phyloP scores from a whole-genome alignment of 2,329 filamentous ascomycete genomes.

The Xylariaceae sp. region DNA sequence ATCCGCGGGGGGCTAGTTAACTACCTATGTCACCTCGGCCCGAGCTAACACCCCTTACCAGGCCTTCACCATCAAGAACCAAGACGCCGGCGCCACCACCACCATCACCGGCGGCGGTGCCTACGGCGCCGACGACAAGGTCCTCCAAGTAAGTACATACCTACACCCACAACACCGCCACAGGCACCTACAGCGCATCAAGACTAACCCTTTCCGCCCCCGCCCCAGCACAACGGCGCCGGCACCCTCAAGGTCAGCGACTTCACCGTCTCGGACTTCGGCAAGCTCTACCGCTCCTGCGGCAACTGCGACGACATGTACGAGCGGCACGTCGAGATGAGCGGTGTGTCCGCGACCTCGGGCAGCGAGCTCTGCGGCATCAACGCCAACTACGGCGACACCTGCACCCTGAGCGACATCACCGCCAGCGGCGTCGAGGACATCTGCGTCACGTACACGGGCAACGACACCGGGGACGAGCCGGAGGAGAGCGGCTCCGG shows the following conservation, averaged over 20 bases:
- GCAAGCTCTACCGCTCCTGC: conserved; percentile 42
- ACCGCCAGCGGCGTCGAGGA: conserved; percentile 10
- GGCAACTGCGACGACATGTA: conserved; percentile 36
- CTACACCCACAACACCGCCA: background rate
- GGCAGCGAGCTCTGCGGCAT: conserved; percentile 18
- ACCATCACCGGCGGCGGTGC: conserved; percentile 35
- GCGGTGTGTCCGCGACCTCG: conserved; percentile 28
- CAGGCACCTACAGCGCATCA: too few relatives aligned
- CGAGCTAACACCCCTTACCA: too few relatives aligned
- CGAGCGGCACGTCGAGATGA: conserved; percentile 27
- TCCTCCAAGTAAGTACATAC: too few relatives aligned
- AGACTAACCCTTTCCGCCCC: too few relatives aligned
- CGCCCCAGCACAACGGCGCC: conserved; percentile 34
- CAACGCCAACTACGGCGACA: conserved; percentile 36
- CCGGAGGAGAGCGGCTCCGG: conserved; percentile 11
- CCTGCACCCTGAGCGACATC: conserved; percentile 19
- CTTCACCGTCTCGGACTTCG: conserved; percentile 35
- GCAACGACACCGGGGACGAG: conserved; percentile 15
- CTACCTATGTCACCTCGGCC: too few relatives aligned
- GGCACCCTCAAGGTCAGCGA: conserved; percentile 37
- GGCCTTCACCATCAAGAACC: conserved; percentile 18
- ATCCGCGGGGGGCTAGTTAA: too few relatives aligned
- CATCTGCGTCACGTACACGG: conserved; percentile 15
- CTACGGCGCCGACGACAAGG: conserved; percentile 36
- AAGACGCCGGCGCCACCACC: conserved; percentile 15